A percentile compares a stretch with the other conserved stretches of the same genome.
Conservation (phyloP, 148 eudicot genomes). For the Selenicereus undatus region DNA sequence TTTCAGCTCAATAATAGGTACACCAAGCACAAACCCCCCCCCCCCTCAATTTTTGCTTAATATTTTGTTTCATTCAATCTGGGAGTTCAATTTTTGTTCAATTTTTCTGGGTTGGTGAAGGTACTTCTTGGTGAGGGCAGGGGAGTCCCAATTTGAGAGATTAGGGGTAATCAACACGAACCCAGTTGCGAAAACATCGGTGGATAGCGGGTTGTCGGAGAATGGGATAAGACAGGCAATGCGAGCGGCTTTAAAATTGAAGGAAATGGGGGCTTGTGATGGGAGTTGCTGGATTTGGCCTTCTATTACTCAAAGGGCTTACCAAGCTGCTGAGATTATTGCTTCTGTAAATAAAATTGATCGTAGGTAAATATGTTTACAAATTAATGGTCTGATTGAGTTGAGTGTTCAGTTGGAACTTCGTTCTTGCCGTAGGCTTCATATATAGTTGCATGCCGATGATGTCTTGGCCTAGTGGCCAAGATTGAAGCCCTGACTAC, state of each 20-base stretch:
- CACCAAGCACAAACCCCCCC: background rate
- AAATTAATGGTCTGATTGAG: background rate
- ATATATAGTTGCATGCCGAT: too few species aligned
- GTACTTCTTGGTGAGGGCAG: constrained; percentile 94
- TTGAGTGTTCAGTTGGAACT: background rate
- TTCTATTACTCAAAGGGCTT: constrained; percentile 95
- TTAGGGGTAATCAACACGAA: constrained; percentile 87
- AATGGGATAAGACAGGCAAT: constrained; percentile 71
- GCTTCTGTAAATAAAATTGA: constrained; percentile 62
- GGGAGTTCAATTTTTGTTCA: background rate
- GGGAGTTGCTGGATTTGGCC: constrained; percentile 98
- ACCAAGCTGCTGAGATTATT: constrained; percentile 94
- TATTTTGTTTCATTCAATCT: background rate
- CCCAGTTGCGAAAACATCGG: constrained; percentile 88
- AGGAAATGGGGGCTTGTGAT: constrained; percentile 75
- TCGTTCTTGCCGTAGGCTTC: too few species aligned
- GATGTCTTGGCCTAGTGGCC: too few species aligned
- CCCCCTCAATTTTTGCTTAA: background rate
- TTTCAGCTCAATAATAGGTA: constrained; percentile 78
- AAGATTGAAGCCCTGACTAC: too few species aligned
- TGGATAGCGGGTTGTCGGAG: constrained; percentile 79
- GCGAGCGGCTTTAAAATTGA: constrained; percentile 61
- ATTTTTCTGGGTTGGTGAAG: constrained; percentile 33
- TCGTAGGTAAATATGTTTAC: constrained; percentile 48
- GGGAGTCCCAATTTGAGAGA: constrained; percentile 86